These are phyloP conservation scores for Penicillium decumbens DNA, from an alignment of 2,329 filamentous ascomycete species.

Conservation along the genomic window DNA sequence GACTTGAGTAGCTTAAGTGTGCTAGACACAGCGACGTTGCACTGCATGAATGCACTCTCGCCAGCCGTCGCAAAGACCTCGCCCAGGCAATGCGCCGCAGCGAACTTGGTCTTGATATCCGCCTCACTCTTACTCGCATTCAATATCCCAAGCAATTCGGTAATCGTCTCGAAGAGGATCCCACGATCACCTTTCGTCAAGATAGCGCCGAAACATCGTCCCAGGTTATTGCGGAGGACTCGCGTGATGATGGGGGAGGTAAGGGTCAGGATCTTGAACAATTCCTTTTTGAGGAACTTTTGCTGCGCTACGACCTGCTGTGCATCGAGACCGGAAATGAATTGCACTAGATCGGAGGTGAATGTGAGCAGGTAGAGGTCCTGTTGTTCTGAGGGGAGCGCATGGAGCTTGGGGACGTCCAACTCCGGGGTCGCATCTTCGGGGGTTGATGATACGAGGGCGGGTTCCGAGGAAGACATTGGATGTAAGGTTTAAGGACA, in stretches of 20 bases:
- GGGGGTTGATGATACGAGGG: slow-evolving; percentile 32
- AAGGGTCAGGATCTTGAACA: slow-evolving; percentile 87
- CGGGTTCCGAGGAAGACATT: slow-evolving; percentile 40
- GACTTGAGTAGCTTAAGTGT: slow-evolving; percentile 76
- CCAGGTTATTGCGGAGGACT: slow-evolving; percentile 84
- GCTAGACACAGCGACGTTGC: slow-evolving; percentile 66
- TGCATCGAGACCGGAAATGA: slow-evolving; percentile 65
- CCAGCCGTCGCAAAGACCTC: slow-evolving; percentile 88
- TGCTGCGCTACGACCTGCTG: slow-evolving; percentile 86
- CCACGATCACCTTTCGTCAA: slow-evolving; percentile 84
- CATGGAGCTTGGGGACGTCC: slow-evolving; percentile 82
- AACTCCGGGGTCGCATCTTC: slow-evolving; percentile 57
- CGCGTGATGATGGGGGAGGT: slow-evolving; percentile 75
- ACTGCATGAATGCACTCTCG: slow-evolving; percentile 82
- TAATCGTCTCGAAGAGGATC: slow-evolving; percentile 88
- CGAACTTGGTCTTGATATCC: slow-evolving; percentile 76
- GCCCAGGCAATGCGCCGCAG: slow-evolving; percentile 79
- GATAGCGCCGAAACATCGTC: slow-evolving; percentile 75
- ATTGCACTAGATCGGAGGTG: slow-evolving; percentile 72
- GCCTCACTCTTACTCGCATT: slow-evolving; percentile 71
- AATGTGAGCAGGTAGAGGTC: slow-evolving; percentile 90
- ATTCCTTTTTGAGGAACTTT: slow-evolving; percentile 85
- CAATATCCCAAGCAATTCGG: slow-evolving; percentile 72
- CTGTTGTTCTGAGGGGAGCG: slow-evolving; percentile 88
- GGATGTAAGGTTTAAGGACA: slow-evolving; percentile 11